Conservation (phyloP, 192 early-diverging fungal species). For the Backusella westeae region DNA sequence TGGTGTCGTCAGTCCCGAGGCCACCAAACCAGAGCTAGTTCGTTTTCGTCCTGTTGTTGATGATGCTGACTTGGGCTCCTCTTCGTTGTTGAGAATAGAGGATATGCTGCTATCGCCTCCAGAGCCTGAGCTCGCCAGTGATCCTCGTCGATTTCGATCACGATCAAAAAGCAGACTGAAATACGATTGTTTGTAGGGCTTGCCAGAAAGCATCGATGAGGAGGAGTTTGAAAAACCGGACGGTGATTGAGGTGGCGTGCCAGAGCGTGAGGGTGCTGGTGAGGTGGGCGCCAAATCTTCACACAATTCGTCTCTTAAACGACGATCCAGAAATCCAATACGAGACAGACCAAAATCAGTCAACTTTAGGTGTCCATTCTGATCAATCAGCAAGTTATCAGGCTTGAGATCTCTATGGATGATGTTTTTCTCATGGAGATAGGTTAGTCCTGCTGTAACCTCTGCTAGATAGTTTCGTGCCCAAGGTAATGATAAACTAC, state of each 20-base stretch:
- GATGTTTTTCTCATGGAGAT: conserved; percentile 74
- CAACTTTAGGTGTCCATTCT: conserved; percentile 81
- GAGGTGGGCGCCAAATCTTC: conserved; percentile 12
- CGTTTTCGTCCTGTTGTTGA: not conserved
- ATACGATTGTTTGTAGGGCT: conserved; percentile 33
- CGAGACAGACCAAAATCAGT: conserved; percentile 88
- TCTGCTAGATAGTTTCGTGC: conserved; percentile 83
- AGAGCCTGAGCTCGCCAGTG: conserved; percentile 43
- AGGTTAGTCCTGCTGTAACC: conserved; percentile 77
- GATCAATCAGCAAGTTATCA: conserved; percentile 84
- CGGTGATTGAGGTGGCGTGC: conserved; percentile 32
- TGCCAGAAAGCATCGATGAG: not conserved
- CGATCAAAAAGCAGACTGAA: conserved; percentile 40
- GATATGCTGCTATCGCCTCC: conserved; percentile 15
- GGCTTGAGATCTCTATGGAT: conserved; percentile 89
- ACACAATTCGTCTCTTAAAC: conserved; percentile 53
- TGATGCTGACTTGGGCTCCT: not conserved
- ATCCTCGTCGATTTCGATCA: conserved; percentile 41
- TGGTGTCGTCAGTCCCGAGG: conserved; percentile 9
- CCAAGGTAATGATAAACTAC: conserved; percentile 77
- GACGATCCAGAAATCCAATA: conserved; percentile 80
- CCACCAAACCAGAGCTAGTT: conserved; percentile 8
- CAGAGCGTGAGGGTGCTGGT: conserved; percentile 28
- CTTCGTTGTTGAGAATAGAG: not conserved
- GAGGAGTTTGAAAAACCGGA: conserved; percentile 20